Evolutionary conservation across 2,329 filamentous ascomycete genomes (phyloP).

Genomic region (Ophiostoma montium): DNA sequence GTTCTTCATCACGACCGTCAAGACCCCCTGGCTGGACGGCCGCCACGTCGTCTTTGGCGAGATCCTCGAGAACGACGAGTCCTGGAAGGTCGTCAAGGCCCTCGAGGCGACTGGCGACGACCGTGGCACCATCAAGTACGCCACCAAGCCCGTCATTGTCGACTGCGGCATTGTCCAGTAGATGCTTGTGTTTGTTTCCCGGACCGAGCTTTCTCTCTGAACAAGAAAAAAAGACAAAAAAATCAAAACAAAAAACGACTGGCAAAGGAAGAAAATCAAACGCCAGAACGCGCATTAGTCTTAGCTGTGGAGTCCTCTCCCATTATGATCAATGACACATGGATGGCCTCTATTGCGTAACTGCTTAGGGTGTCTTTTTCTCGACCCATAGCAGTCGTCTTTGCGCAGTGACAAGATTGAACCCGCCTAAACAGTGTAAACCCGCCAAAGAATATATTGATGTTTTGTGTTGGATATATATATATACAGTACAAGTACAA

Average conservation of each 20-base stretch:
- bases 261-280: not conserved
- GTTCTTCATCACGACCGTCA: conserved; percentile 93
- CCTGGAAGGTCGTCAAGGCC: conserved; percentile 41
- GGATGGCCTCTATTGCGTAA: conserved; percentile 1
- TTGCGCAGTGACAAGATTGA: no score
- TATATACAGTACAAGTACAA: conserved; percentile 2
- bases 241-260: not conserved
- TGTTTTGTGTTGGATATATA: no score
- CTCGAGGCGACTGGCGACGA: conserved; percentile 46
- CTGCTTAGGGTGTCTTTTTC: not conserved
- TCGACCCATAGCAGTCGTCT: not conserved
- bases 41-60: conserved; percentile 79
- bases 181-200: not conserved
- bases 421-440: no score
- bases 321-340: not conserved
- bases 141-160: conserved; percentile 23
- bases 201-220: not conserved
- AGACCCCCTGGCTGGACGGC: conserved; percentile 72
- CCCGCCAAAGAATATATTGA: no score
- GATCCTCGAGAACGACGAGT: conserved; percentile 34
- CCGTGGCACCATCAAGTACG: conserved; percentile 42
- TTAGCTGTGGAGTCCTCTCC: not conserved
- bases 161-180: conserved; percentile 9
- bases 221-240: conserved; percentile 2
- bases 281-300: not conserved